These are phyloP conservation scores for Bombardia bombarda DNA, from an alignment of 495 filamentous ascomycete genomes.

Conservation along the genomic window DNA sequence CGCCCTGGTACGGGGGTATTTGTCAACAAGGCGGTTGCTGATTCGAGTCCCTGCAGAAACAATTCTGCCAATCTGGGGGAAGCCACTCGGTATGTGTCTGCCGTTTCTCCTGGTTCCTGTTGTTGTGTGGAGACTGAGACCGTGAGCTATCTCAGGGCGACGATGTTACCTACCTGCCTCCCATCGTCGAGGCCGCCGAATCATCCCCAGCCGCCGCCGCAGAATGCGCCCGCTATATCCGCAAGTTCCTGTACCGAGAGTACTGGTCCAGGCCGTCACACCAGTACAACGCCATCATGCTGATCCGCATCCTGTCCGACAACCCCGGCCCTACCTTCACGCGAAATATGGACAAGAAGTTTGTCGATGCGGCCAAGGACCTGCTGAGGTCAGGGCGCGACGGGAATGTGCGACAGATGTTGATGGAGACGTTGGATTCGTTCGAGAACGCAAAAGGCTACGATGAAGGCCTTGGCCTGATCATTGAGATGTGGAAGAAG, in stretches of 20 bases:
- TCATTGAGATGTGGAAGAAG: slow-evolving; percentile 83
- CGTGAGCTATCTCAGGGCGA: slow-evolving; percentile 48
- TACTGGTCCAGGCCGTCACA: slow-evolving; percentile 50
- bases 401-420: slow-evolving; percentile 68
- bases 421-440: slow-evolving; percentile 74
- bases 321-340: slow-evolving; percentile 90
- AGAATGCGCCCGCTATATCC: slow-evolving; percentile 66
- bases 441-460: slow-evolving; percentile 59
- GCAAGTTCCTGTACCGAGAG: slow-evolving; percentile 70
- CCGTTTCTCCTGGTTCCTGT: not conserved
- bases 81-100: slow-evolving; percentile 51
- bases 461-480: slow-evolving; percentile 59
- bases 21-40: slow-evolving; percentile 5
- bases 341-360: slow-evolving; percentile 74
- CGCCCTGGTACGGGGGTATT: slow-evolving; percentile 1
- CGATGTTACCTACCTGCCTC: slow-evolving; percentile 87
- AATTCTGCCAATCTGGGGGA: slow-evolving; percentile 73
- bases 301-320: slow-evolving; percentile 83
- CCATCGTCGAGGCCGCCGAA: slow-evolving; percentile 91
- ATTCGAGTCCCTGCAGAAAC: slow-evolving; percentile 25
- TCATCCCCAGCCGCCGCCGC: slow-evolving; percentile 78
- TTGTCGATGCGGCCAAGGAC: slow-evolving; percentile 66
- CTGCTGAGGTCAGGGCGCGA: slow-evolving; percentile 66
- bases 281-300: slow-evolving; percentile 96
- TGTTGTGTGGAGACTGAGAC: not conserved